Evolutionary conservation across 352 stramenopile genomes (phyloP).

Genomic region (Poterioochromonas sp.): DNA sequence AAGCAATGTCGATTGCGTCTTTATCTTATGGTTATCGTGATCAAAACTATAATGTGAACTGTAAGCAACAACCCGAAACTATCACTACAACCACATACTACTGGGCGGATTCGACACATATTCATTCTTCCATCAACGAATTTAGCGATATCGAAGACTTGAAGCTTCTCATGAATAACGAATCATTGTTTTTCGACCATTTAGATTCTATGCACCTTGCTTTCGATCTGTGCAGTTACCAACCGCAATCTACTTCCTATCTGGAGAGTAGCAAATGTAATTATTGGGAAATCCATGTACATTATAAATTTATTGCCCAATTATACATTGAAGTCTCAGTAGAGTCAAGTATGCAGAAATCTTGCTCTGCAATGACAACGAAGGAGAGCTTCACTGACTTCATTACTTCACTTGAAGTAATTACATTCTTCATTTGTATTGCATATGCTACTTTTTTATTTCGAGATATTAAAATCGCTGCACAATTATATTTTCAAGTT

Average conservation of each 20-base stretch:
- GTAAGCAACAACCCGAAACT: background rate
- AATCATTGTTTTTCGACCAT: background rate
- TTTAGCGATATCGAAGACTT: background rate
- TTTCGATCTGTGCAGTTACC: conserved; percentile 6
- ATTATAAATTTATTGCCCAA: background rate
- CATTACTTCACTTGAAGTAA: background rate
- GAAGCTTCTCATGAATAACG: background rate
- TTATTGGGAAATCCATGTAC: background rate
- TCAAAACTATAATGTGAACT: background rate
- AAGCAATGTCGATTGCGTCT: background rate
- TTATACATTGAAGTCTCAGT: background rate
- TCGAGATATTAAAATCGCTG: background rate
- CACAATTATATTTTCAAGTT: background rate
- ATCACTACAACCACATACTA: background rate
- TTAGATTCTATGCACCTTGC: background rate
- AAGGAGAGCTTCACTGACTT: background rate
- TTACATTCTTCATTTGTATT: background rate
- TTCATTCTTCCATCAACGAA: background rate
- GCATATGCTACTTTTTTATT: background rate
- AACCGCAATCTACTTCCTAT: background rate
- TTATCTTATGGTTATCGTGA: background rate
- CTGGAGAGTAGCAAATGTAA: background rate
- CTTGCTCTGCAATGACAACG: background rate
- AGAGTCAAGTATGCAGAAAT: background rate
- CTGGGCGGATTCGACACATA: background rate